Evolutionary conservation across 2,329 filamentous ascomycete species (phyloP).

Genomic region (Coniochaeta ligniaria): DNA sequence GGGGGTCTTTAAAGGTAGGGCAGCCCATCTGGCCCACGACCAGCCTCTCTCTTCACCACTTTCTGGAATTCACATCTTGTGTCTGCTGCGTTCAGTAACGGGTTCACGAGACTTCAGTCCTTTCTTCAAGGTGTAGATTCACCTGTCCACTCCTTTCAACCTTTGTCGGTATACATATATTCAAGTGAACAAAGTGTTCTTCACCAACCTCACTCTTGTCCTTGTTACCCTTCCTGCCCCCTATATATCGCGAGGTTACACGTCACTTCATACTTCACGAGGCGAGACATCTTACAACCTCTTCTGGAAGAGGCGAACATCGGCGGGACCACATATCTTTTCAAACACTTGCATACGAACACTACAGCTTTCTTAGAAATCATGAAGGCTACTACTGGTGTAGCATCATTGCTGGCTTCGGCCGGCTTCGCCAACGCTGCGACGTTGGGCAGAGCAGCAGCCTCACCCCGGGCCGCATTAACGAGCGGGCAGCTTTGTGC

Average conservation of each 20-base stretch:
- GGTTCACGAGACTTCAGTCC: neutral
- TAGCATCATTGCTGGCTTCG: neutral
- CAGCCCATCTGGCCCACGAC: neutral
- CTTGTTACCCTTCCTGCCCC: neutral
- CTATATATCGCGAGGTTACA: neutral
- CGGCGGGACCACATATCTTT: neutral
- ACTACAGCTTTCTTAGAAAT: neutral
- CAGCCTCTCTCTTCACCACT: neutral
- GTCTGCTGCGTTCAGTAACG: neutral
- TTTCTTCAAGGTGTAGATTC: conserved; percentile 2
- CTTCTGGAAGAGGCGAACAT: neutral
- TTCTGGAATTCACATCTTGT: neutral
- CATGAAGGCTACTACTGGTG: neutral
- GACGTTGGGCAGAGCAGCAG: neutral
- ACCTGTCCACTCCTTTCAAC: conserved; percentile 3
- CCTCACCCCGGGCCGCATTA: neutral
- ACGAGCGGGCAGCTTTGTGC: neutral
- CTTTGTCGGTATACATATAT: neutral
- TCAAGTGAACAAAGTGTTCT: neutral
- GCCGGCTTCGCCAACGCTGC: neutral
- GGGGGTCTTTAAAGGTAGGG: neutral
- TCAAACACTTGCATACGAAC: neutral
- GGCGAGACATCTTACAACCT: neutral
- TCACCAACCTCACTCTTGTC: neutral
- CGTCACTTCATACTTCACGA: neutral